Base-by-base conservation (phyloP, 306 rosid species). In the Quercus robur region DNA sequence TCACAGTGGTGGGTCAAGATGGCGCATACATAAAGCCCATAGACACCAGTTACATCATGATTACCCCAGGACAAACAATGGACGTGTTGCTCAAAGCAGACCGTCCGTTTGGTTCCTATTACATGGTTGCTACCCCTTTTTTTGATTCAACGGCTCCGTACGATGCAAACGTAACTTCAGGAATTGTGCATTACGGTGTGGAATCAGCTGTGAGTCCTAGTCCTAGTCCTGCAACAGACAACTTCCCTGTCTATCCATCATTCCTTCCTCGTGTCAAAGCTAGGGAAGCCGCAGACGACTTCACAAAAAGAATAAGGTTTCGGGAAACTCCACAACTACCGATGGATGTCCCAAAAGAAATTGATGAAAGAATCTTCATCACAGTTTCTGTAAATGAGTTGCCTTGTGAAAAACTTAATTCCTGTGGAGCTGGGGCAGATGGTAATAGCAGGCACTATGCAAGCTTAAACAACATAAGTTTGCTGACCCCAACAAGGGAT, bases 1-100 rank as follows among this genome's bases (percentile, higher is more conserved):
- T 84, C 54, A 80, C 78, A 1, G 84, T 84, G 0, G 84, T 84
- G 0, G 51, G 56, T 6, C 78, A 56, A 64, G 87, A 84, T 19
- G 87, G 70, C 0, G 20, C 79, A 19, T 84, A 84, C 80, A 21
- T 77, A 25, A 80, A 76, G 66, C 87, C 87, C 0, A 28, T 80
- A 18, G 77, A 51, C 30, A 66, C 82, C 17, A 3, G 31, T 1
- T 84, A 76, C 54, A 80, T 84, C 33, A 66, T 80, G 81, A 84
- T 77, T 28, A 31, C 84, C 18, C 87, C 87, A 0, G 87, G 87
- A 38, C 84, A 84, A 66, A 84, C 87, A 19, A 72, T 84, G 79
- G 87, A 84, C 21, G 35, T 84, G 17, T 80, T 84, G 76, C 46
- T 84, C 21, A 64, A 41, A 51, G 83, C 88, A 74, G 75, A 80